Base-by-base conservation (phyloP, 306 rosid genomes). In the Potentilla sterilis region DNA sequence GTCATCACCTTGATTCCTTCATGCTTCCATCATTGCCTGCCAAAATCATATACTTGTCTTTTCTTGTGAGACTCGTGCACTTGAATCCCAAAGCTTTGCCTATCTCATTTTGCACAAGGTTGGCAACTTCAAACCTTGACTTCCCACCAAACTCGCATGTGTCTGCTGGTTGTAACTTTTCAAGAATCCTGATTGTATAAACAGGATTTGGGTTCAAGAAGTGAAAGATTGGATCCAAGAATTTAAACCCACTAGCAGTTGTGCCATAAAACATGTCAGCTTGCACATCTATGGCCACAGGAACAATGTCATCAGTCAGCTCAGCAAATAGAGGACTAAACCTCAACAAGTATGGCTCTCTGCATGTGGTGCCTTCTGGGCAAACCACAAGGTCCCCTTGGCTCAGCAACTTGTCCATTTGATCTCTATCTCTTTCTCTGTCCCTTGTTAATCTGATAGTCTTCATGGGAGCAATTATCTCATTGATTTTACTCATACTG, bases 341-440 rank as follows among this genome's bases (percentile, higher is more conserved):
- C 82, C 97, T 84, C 43, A 91, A 79, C 54, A 91, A 66, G 71
- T 81, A 91, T 15, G 95, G 97, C 67, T 91, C 95, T 28, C 97
- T 85, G 67, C 97, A 89, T 0, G 97, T 92, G 18, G 97, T 92
- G 22, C 97, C 96, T 79, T 92, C 97, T 7, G 97, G 91, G 65
- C 96, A 92, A 6, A 92, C 90, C 21, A 85, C 97, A 4, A 92
- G 79, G 86, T 82, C 82, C 2, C 91, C 89, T 43, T 61, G 68
- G 38, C 82, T 71, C 2, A 92, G 18, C 43, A 88, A 15, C 28
- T 67, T 85, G 35, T 77, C 51, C 93, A 92, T 88, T 41, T 68
- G 73, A 19, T 55, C 38, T 18, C 79, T 77, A 80, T 92, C 97
- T 73, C 11, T 76, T 40, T 81, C 83, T 49, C 90, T 76, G 64